These are phyloP conservation scores for Pichia rugopelliculosa DNA, from an alignment of 805 yeast genomes.

Conservation along the genomic window DNA sequence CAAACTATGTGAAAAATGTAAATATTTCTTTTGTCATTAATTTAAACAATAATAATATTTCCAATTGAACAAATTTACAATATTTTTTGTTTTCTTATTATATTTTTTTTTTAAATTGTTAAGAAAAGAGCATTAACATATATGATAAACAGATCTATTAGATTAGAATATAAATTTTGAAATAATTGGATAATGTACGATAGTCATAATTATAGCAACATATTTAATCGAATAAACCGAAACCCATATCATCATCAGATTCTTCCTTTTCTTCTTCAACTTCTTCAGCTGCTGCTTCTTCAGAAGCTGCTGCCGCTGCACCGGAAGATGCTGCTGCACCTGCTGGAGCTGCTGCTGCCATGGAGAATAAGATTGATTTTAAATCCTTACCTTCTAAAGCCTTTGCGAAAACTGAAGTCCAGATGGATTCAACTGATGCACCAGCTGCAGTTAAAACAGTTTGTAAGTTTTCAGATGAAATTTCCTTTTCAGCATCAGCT, in stretches of 20 bases:
- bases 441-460: slow-evolving; percentile 78
- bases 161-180: slow-evolving; percentile 4
- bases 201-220: not conserved
- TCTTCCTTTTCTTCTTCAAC: slow-evolving; percentile 47
- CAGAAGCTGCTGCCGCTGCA: slow-evolving; percentile 57
- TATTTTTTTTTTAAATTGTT: slow-evolving; percentile 1
- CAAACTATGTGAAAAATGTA: too few species aligned
- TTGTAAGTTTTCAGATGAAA: slow-evolving; percentile 71
- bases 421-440: slow-evolving; percentile 70
- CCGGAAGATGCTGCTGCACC: slow-evolving; percentile 60
- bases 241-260: slow-evolving; percentile 85
- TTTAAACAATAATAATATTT: too few species aligned
- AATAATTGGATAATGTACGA: not conserved
- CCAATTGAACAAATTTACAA: too few species aligned
- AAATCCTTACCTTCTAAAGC: slow-evolving; percentile 80
- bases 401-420: slow-evolving; percentile 86
- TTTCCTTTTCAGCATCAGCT: slow-evolving; percentile 94
- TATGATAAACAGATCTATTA: slow-evolving; percentile 5
- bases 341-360: slow-evolving; percentile 70
- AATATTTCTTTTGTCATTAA: not conserved
- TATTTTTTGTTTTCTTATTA: not conserved
- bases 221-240: slow-evolving; percentile 83
- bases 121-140: slow-evolving; percentile 8
- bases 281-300: slow-evolving; percentile 53
- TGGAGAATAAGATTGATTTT: slow-evolving; percentile 56